Conservation (phyloP, 768 basidiomycete species). For the Asterophora parasitica region DNA sequence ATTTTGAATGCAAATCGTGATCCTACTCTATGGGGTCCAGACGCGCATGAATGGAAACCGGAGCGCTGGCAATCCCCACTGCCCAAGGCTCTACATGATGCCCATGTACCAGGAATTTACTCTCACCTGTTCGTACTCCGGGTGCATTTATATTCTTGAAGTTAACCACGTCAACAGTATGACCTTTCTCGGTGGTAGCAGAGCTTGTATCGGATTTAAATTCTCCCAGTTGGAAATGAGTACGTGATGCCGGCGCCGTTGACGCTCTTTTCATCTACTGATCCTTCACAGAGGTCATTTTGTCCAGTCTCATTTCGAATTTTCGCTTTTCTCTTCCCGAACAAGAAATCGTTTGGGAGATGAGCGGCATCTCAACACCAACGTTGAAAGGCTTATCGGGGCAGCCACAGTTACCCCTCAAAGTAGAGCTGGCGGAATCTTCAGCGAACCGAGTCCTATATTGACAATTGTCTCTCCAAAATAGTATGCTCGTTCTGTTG, state of each 20-base stretch:
- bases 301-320: conserved; percentile 18
- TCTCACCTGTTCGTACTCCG: conserved; percentile 31
- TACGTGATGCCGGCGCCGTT: background rate
- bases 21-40: conserved; percentile 41
- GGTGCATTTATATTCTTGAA: background rate
- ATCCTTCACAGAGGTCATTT: background rate
- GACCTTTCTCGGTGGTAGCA: conserved; percentile 31
- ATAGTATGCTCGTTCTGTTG: no score
- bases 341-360: conserved; percentile 4
- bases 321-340: conserved; percentile 20
- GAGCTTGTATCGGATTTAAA: conserved; percentile 37
- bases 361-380: background rate
- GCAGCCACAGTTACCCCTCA: conserved; percentile 2
- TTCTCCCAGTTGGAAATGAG: conserved; percentile 16
- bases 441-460: no score
- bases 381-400: background rate
- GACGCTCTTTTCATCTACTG: no score
- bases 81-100: conserved; percentile 30
- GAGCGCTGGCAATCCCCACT: conserved; percentile 42
- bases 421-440: background rate
- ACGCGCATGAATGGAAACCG: conserved; percentile 47
- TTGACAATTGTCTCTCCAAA: background rate
- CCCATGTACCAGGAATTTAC: conserved; percentile 41
- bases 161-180: conserved; percentile 17
- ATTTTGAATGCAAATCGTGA: conserved; percentile 35